Evolutionary conservation across 805 yeast species (phyloP).

Genomic region (Barnettozyma salicaria): DNA sequence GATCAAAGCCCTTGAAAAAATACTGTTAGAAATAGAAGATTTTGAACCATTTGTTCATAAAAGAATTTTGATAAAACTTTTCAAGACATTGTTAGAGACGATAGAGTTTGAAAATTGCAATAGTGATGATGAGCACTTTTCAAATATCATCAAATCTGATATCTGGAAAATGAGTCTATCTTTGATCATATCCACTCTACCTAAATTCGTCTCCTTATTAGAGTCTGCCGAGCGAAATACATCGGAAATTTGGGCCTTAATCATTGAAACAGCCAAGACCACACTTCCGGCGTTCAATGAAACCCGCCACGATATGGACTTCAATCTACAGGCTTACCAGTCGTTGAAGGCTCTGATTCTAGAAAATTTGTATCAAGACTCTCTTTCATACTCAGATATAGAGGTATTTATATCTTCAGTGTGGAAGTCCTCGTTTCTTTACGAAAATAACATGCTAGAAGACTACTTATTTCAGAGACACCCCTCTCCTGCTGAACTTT

Average conservation of each 20-base stretch:
- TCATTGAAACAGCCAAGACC: conserved; percentile 36
- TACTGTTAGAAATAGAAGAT: conserved; percentile 30
- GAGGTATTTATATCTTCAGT: conserved; percentile 41
- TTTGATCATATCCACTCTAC: conserved; percentile 33
- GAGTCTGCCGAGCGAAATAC: conserved; percentile 15
- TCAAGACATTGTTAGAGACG: conserved; percentile 48
- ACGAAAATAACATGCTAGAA: conserved; percentile 53
- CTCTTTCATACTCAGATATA: conserved; percentile 30
- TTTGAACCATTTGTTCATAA: conserved; percentile 37
- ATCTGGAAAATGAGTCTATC: conserved; percentile 51
- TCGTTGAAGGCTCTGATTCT: conserved; percentile 37
- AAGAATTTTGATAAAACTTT: conserved; percentile 38
- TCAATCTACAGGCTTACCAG: conserved; percentile 41
- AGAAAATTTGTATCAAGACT: conserved; percentile 31
- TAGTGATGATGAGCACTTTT: conserved; percentile 12
- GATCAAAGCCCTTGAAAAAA: conserved; percentile 34
- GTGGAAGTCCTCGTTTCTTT: conserved; percentile 55
- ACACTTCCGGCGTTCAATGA: conserved; percentile 32
- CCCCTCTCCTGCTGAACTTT: conserved; percentile 31
- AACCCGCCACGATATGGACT: conserved; percentile 35
- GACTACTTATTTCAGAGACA: conserved; percentile 27
- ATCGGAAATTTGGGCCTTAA: conserved; percentile 32
- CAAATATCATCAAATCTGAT: conserved; percentile 21
- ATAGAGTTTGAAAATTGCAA: conserved; percentile 39
- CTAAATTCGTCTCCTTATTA: conserved; percentile 23